A percentile compares a stretch with the other conserved stretches of the same genome.
Conservation (phyloP, 2,329 filamentous ascomycete genomes). For the Fulvia fulva region DNA sequence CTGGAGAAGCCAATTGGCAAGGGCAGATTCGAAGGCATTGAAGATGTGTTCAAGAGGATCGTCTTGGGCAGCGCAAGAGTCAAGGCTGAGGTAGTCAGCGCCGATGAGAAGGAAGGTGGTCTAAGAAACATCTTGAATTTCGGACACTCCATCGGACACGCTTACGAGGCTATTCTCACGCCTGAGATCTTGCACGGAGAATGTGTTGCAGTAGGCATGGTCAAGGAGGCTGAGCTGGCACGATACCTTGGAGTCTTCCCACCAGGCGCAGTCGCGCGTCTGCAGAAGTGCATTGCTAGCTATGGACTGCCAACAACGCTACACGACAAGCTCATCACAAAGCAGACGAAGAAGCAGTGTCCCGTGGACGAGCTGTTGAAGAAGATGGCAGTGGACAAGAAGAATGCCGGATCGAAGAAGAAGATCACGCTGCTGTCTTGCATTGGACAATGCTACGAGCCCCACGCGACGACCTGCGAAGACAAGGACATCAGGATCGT, state of each 20-base stretch:
- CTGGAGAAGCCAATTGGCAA: slow-evolving; percentile 57
- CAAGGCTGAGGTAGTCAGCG: slow-evolving; percentile 91
- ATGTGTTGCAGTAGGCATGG: slow-evolving; percentile 95
- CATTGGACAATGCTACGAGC: slow-evolving; percentile 84
- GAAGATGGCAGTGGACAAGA: slow-evolving; percentile 98
- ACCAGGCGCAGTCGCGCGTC: slow-evolving; percentile 79
- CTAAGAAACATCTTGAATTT: slow-evolving; percentile 94
- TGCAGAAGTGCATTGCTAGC: slow-evolving; percentile 90
- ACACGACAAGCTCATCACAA: slow-evolving; percentile 75
- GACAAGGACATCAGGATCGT: slow-evolving; percentile 80
- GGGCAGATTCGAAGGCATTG: slow-evolving; percentile 65
- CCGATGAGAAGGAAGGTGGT: slow-evolving; percentile 90
- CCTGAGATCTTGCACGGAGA: slow-evolving; percentile 95
- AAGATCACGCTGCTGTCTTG: slow-evolving; percentile 90
- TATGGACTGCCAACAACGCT: slow-evolving; percentile 86
- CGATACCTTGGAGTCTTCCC: slow-evolving; percentile 81
- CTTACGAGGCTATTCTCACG: slow-evolving; percentile 90
- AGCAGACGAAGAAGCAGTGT: slow-evolving; percentile 82
- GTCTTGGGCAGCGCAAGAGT: slow-evolving; percentile 87
- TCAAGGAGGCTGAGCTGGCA: slow-evolving; percentile 92
- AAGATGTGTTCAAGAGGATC: slow-evolving; percentile 51
- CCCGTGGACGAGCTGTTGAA: slow-evolving; percentile 78
- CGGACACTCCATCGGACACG: slow-evolving; percentile 96
- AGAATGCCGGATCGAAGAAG: slow-evolving; percentile 92
- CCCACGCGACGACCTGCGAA: slow-evolving; percentile 80